A percentile compares a stretch with the other conserved stretches of the same genome.
phyloP scores from a whole-genome alignment of 345 rosid genomes.

The Stellera chamaejasme region DNA sequence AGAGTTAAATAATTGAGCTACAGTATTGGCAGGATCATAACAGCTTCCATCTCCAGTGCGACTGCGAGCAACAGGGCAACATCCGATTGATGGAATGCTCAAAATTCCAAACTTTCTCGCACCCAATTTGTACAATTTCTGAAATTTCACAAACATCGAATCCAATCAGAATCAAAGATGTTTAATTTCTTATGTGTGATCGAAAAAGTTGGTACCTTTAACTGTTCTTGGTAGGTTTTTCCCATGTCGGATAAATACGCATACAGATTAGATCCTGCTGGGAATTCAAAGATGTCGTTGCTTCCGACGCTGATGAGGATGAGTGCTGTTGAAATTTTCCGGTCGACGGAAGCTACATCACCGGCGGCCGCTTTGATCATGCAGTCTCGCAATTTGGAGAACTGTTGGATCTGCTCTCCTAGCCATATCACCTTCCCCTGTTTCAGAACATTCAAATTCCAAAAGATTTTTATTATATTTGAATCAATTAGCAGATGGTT shows the following conservation, averaged over 20 bases:
- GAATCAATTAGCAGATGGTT: too few relatives aligned
- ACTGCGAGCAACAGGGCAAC: constrained; percentile 24
- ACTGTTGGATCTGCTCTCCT: constrained; percentile 31
- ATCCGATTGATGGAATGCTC: constrained; percentile 24
- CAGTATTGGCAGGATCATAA: constrained; percentile 8
- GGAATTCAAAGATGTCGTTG: constrained; percentile 33
- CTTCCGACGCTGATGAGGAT: constrained; percentile 36
- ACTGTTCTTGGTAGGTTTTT: constrained; percentile 18
- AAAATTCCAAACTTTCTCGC: constrained; percentile 38
- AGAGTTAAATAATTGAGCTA: constrained; percentile 14
- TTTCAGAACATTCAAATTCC: too few relatives aligned
- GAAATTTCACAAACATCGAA: neutral
- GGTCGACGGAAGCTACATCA: neutral
- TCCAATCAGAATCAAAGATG: too few relatives aligned
- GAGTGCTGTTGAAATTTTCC: constrained; percentile 19
- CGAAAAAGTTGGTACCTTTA: constrained; percentile 13
- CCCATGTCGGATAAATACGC: neutral
- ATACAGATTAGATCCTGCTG: too few relatives aligned
- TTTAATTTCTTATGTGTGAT: too few relatives aligned
- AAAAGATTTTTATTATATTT: neutral
- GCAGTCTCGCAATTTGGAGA: constrained; percentile 12
- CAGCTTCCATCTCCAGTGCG: constrained; percentile 10
- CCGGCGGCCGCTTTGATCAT: constrained; percentile 13
- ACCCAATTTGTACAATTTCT: constrained; percentile 30
- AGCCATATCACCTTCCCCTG: constrained; percentile 20